Evolutionary conservation across 208 protist species (phyloP).

Genomic region (Paratrypanosoma confusum): DNA sequence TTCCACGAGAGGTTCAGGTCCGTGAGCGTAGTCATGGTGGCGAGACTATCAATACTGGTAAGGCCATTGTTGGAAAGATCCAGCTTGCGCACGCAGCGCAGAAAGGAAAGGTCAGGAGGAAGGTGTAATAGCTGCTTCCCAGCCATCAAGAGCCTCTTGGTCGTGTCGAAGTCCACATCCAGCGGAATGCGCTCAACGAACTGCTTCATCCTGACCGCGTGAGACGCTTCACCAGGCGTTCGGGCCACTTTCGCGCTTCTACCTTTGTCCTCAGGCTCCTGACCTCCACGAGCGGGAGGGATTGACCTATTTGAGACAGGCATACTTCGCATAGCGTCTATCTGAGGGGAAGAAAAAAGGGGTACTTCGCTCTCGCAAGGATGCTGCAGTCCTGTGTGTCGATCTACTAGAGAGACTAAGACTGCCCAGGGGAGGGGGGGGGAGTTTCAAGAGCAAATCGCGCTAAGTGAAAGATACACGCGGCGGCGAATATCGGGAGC

Average conservation of each 20-base stretch:
- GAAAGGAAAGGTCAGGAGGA: constrained; percentile 36
- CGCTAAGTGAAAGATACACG: too few relatives aligned
- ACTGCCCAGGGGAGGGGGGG: too few relatives aligned
- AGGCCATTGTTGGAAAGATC: constrained; percentile 60
- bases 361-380: too few relatives aligned
- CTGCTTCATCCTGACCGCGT: constrained; percentile 13
- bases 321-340: too few relatives aligned
- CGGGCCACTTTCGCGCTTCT: neutral
- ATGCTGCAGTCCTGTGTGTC: too few relatives aligned
- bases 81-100: constrained; percentile 46
- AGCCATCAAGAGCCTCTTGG: constrained; percentile 34
- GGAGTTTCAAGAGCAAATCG: too few relatives aligned
- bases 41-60: constrained; percentile 27
- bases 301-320: too few relatives aligned
- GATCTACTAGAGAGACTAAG: too few relatives aligned
- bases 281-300: too few relatives aligned
- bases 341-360: too few relatives aligned
- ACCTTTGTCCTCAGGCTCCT: too few relatives aligned
- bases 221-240: neutral
- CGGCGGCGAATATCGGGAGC: too few relatives aligned
- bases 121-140: constrained; percentile 30
- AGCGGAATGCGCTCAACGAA: constrained; percentile 65
- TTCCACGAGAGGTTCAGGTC: constrained; percentile 61
- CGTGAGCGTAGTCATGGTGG: constrained; percentile 34
- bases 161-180: constrained; percentile 57